Conservation (phyloP, 148 eudicot species). For the Camellia granthamiana region DNA sequence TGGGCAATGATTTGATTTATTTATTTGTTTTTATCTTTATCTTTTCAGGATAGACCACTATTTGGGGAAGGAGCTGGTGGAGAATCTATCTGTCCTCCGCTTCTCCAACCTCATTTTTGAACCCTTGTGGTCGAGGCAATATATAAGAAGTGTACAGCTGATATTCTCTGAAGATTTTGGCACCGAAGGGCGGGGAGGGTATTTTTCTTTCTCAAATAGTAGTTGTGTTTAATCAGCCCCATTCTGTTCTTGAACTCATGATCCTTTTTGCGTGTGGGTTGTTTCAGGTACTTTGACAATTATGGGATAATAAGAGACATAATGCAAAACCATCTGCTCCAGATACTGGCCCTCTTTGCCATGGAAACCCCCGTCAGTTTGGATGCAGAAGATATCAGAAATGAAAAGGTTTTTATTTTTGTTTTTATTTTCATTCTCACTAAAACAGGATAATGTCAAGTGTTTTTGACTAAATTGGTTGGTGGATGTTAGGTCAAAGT, state of each 20-base stretch:
- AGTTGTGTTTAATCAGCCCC: background rate
- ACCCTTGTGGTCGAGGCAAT: constrained; percentile 90
- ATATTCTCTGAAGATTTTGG: constrained; percentile 90
- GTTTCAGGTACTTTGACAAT: constrained; percentile 65
- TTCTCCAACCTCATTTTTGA: constrained; percentile 85
- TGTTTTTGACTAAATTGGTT: constrained; percentile 1
- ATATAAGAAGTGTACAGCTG: constrained; percentile 75
- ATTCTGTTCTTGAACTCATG: constrained; percentile 12
- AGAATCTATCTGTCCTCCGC: constrained; percentile 80
- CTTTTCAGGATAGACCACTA: constrained; percentile 79
- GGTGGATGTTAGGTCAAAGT: constrained; percentile 59
- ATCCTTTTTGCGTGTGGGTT: constrained; percentile 8
- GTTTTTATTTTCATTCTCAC: constrained; percentile 8
- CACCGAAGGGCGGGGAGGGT: constrained; percentile 95
- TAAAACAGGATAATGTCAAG: background rate
- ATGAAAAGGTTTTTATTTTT: constrained; percentile 57
- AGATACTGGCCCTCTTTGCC: constrained; percentile 81
- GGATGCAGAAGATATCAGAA: constrained; percentile 90
- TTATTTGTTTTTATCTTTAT: background rate
- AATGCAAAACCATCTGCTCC: constrained; percentile 90
- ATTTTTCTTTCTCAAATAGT: constrained; percentile 14
- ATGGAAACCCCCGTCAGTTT: constrained; percentile 94
- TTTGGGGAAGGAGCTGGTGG: constrained; percentile 83
- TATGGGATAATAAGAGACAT: constrained; percentile 83
- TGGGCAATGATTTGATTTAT: background rate